Evolutionary conservation across 768 basidiomycete species (phyloP).

Genomic region (Tulasnella sp.): DNA sequence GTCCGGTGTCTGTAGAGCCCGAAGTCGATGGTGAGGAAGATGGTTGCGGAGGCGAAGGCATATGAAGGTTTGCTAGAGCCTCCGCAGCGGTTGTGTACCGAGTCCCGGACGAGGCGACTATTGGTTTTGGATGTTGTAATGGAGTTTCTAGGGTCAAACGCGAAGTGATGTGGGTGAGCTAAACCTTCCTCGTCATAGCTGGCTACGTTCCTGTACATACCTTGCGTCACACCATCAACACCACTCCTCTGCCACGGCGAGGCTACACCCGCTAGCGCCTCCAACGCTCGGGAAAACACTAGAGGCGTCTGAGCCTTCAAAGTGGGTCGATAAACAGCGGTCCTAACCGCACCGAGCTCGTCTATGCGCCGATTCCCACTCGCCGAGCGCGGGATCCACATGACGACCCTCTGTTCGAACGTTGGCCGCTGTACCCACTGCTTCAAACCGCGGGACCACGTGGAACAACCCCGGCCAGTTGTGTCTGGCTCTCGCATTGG

Average conservation of each 20-base stretch:
- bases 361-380: constrained; percentile 29
- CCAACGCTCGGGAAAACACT: constrained; percentile 58
- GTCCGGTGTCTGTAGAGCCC: neutral
- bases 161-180: too few relatives aligned
- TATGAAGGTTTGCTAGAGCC: neutral
- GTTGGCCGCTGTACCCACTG: constrained; percentile 64
- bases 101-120: constrained; percentile 14
- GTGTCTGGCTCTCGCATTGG: constrained; percentile 12
- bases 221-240: too few relatives aligned
- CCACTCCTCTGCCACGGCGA: constrained; percentile 20
- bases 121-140: constrained; percentile 14
- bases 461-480: neutral
- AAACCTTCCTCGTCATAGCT: too few relatives aligned
- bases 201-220: too few relatives aligned
- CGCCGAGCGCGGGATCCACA: constrained; percentile 31
- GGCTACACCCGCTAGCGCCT: constrained; percentile 47
- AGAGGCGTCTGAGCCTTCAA: constrained; percentile 52
- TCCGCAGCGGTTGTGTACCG: constrained; percentile 15
- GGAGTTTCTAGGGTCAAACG: constrained; percentile 15
- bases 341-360: constrained; percentile 28
- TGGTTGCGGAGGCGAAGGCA: neutral
- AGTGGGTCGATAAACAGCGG: constrained; percentile 37
- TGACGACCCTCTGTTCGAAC: constrained; percentile 57
- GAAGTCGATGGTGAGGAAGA: neutral
- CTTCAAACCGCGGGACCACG: constrained; percentile 43